phyloP scores from a whole-genome alignment of 257 asterid genomes.

The Coffea canephora region DNA sequence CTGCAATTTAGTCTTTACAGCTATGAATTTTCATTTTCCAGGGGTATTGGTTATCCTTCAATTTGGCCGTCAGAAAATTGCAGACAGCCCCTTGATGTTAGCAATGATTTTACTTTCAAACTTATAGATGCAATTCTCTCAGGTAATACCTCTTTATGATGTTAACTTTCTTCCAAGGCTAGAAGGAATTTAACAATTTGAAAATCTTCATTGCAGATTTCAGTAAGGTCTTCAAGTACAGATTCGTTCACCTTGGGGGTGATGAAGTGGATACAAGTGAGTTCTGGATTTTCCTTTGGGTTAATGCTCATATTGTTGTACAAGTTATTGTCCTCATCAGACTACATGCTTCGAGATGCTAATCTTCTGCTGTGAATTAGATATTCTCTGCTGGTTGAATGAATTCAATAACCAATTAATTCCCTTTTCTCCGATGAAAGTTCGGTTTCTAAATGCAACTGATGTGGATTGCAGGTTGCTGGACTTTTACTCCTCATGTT shows the following conservation, averaged over 20 bases:
- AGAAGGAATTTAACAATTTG: neutral
- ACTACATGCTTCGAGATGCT: neutral
- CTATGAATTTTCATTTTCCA: conserved; percentile 19
- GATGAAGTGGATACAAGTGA: conserved; percentile 89
- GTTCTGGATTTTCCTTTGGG: conserved; percentile 19
- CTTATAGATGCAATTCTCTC: conserved; percentile 84
- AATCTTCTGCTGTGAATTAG: neutral
- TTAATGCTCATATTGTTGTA: neutral
- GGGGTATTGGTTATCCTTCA: conserved; percentile 91
- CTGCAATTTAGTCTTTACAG: neutral
- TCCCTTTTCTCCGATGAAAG: neutral
- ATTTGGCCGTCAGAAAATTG: conserved; percentile 81
- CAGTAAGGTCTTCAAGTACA: conserved; percentile 89
- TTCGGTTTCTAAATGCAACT: neutral
- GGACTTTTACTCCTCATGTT: conserved; percentile 69
- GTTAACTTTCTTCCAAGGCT: neutral
- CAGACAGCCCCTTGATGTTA: conserved; percentile 83
- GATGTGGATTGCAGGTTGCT: conserved; percentile 64
- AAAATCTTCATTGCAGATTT: conserved; percentile 52
- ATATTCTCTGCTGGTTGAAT: neutral
- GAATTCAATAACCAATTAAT: neutral
- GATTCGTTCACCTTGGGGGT: conserved; percentile 88
- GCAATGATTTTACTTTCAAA: conserved; percentile 79
- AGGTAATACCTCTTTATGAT: conserved; percentile 38
- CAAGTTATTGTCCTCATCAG: neutral